Conservation (phyloP, 805 yeast genomes). For the Metschnikowia arizonensis region DNA sequence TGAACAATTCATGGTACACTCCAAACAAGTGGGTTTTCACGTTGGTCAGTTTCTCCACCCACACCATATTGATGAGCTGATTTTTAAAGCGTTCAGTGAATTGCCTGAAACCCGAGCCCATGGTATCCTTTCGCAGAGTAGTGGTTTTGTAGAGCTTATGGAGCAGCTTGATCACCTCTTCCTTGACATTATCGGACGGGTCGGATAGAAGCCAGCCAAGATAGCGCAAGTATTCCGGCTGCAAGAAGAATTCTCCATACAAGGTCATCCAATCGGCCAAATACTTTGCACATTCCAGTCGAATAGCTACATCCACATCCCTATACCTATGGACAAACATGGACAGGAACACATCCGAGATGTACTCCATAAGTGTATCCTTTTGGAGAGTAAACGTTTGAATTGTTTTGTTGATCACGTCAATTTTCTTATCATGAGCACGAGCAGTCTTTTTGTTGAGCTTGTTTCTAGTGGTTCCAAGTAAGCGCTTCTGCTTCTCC, state of each 20-base stretch:
- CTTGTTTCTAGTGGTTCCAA: conserved; percentile 28
- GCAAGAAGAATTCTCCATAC: conserved; percentile 68
- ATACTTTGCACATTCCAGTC: conserved; percentile 62
- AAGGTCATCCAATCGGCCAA: conserved; percentile 70
- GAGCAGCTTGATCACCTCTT: conserved; percentile 58
- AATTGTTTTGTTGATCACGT: conserved; percentile 43
- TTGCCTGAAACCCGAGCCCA: conserved; percentile 65
- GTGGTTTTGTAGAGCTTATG: conserved; percentile 42
- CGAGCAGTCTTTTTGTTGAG: conserved; percentile 24
- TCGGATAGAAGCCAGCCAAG: conserved; percentile 88
- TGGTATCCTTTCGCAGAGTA: conserved; percentile 14
- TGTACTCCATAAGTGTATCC: conserved; percentile 49
- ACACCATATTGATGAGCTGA: conserved; percentile 58
- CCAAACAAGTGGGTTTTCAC: conserved; percentile 50
- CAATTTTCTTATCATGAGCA: conserved; percentile 41
- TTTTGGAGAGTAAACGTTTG: conserved; percentile 40
- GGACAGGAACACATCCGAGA: conserved; percentile 62
- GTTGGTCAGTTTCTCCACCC: conserved; percentile 43
- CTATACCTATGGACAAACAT: conserved; percentile 74
- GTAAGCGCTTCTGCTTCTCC: conserved; percentile 44
- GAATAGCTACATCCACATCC: conserved; percentile 68
- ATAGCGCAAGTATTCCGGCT: conserved; percentile 65
- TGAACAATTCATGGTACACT: conserved; percentile 52
- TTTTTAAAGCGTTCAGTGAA: conserved; percentile 71
- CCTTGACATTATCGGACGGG: conserved; percentile 53